Percentiles rank a stretch among this genome's conserved stretches.
phyloP scores from a whole-genome alignment of 2,329 filamentous ascomycete species.

The Penicillium carneum region DNA sequence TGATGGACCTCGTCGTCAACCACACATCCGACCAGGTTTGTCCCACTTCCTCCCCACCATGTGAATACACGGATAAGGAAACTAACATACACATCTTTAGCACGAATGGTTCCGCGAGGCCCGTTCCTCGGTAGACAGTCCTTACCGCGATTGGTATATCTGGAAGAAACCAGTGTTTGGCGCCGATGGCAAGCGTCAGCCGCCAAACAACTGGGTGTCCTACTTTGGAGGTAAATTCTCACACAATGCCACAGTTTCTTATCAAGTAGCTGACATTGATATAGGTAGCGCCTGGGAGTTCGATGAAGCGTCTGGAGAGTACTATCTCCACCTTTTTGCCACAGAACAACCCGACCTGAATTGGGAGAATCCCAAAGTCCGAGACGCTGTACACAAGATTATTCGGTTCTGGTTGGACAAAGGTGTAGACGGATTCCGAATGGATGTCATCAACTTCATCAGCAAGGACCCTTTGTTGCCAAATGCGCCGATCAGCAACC shows the following conservation, averaged over 20 bases:
- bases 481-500: conserved; percentile 56
- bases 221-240: conserved; percentile 37
- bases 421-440: conserved; percentile 72
- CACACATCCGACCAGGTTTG: conserved; percentile 42
- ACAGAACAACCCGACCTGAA: conserved; percentile 80
- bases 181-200: conserved; percentile 64
- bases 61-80: no score
- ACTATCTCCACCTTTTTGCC: conserved; percentile 75
- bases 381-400: conserved; percentile 70
- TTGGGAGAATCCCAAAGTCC: conserved; percentile 72
- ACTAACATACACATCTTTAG: conserved; percentile 43
- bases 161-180: conserved; percentile 58
- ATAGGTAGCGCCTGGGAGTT: conserved; percentile 55
- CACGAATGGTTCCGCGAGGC: conserved; percentile 73
- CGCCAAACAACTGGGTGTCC: conserved; percentile 74
- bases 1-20: conserved; percentile 59
- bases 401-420: conserved; percentile 78
- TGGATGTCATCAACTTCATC: conserved; percentile 72
- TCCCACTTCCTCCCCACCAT: background rate
- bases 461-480: conserved; percentile 64
- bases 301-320: conserved; percentile 71
- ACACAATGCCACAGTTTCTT: background rate
- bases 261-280: background rate
- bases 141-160: conserved; percentile 71
- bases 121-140: conserved; percentile 61